Percentiles rank a stretch among this genome's conserved stretches.
Conservation (phyloP, 1,139 yeast species). For the Chernovozyma sophiae-reginae region DNA sequence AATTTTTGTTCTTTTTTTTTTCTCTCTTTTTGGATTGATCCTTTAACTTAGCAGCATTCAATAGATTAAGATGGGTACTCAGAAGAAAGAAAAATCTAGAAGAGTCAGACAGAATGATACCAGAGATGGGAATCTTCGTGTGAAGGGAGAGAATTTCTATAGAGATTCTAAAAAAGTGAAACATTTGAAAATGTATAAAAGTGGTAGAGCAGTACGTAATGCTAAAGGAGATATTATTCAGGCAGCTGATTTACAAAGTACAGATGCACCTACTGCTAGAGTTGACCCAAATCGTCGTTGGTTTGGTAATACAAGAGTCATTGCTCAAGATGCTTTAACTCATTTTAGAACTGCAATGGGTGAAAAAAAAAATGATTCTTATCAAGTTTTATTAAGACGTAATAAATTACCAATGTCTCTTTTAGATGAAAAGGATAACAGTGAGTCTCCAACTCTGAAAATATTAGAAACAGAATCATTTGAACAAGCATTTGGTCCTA, state of each 20-base stretch:
- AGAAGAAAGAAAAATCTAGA: slow-evolving; percentile 86
- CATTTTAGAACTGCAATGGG: slow-evolving; percentile 96
- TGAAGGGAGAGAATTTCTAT: slow-evolving; percentile 96
- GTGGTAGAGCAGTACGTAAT: slow-evolving; percentile 83
- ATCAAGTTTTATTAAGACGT: slow-evolving; percentile 81
- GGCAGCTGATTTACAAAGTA: slow-evolving; percentile 86
- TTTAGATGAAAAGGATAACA: slow-evolving; percentile 74
- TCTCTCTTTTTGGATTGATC: neutral
- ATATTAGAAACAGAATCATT: slow-evolving; percentile 88
- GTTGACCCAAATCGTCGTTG: slow-evolving; percentile 95
- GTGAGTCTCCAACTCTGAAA: slow-evolving; percentile 72
- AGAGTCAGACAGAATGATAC: slow-evolving; percentile 77
- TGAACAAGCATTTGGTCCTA: slow-evolving; percentile 85
- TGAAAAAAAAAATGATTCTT: slow-evolving; percentile 79
- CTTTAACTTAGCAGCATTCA: neutral
- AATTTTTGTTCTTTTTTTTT: neutral
- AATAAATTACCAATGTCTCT: slow-evolving; percentile 95
- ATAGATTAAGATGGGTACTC: slow-evolving; percentile 90
- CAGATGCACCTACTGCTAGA: slow-evolving; percentile 85
- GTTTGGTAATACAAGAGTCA: slow-evolving; percentile 97
- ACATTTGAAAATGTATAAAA: slow-evolving; percentile 87
- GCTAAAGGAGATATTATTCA: slow-evolving; percentile 81
- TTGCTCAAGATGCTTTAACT: slow-evolving; percentile 91
- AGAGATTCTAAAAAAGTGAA: slow-evolving; percentile 90
- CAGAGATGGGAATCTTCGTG: slow-evolving; percentile 86